phyloP scores from a whole-genome alignment of 2,329 filamentous ascomycete species.

The Zasmidium angulare region DNA sequence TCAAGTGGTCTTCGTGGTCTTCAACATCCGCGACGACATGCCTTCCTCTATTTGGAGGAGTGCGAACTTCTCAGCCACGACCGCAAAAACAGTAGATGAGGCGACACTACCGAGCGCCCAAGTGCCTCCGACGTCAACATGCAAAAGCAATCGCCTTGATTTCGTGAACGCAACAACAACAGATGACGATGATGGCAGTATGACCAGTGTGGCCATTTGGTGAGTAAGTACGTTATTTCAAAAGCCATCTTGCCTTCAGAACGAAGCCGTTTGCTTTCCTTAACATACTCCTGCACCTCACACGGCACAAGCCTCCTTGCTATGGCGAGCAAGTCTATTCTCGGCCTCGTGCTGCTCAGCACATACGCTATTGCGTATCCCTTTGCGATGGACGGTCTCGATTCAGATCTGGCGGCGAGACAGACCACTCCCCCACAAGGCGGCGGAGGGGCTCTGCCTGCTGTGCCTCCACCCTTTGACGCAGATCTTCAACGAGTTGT shows the following conservation, averaged over 20 bases:
- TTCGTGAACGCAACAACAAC: background rate
- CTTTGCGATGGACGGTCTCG: background rate
- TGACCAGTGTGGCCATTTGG: background rate
- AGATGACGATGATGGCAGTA: background rate
- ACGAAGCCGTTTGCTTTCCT: background rate
- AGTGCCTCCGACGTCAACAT: background rate
- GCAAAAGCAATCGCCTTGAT: background rate
- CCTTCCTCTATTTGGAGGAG: background rate
- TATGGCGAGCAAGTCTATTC: background rate
- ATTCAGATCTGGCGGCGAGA: background rate
- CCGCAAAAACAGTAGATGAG: background rate
- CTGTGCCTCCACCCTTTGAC: slow-evolving; percentile 30
- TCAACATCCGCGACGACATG: background rate
- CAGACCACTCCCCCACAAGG: slow-evolving; percentile 18
- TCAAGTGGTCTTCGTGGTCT: background rate
- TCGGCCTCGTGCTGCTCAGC: slow-evolving; percentile 5
- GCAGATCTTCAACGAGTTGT: slow-evolving; percentile 28
- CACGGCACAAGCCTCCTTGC: background rate
- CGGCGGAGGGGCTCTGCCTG: slow-evolving; percentile 22
- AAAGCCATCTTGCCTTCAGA: background rate
- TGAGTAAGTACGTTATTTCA: background rate
- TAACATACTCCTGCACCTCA: background rate
- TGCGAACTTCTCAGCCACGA: background rate
- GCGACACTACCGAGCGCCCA: background rate
- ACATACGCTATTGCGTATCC: slow-evolving; percentile 1